Base-by-base conservation (phyloP, 495 filamentous ascomycete species). In the Oleoguttula mirabilis region DNA sequence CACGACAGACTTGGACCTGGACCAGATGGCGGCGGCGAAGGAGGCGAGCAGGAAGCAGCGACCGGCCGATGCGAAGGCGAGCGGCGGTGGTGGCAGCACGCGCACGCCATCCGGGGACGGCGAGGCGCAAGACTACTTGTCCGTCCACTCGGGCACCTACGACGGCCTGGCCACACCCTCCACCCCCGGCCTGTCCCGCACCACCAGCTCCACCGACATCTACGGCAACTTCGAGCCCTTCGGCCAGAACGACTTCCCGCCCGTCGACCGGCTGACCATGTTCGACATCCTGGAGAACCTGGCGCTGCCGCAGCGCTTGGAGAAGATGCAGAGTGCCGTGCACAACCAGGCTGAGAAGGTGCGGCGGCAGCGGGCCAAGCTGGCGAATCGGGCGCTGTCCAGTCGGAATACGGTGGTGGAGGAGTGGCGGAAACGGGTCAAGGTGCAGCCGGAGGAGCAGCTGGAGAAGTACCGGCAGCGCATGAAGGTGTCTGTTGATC, bases 261-360 rank as follows among this genome's bases (percentile, higher is more conserved):
- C 90, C 3, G 66, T 94, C n/a, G 90, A 98, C 56, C 80, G 84
- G 40, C 67, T 96, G 44, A 88, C 82, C 17, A 73, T 95, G 31
- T 86, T 96, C 47, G 90, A 98, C 57, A 66, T 96, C 16, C 72
- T 98, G 38, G 92, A 95, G 61, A 94, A 93, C 55, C 77, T 98
- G 50, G 82, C 90, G 0, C 72, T 98, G 34, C 79, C 86, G 1
- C 79, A 88, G 50, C 80, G 84, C 41, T 66, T 98, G 17, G 90
- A 98, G 61, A 84, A 82, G 63, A 69, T 94, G 50, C 86, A 94
- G 50, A 79, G 69, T 47, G 76, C 78, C 14, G 64, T 94, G 27
- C 75, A 76, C 32, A 69, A 73, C n/a, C 87, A 94, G 60, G 84
- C 75, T 3, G 82, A 88, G 36, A 87, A 80, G 53, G 80, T 95